phyloP scores from a whole-genome alignment of 148 eudicot species.

The Fallopia convolvulus region DNA sequence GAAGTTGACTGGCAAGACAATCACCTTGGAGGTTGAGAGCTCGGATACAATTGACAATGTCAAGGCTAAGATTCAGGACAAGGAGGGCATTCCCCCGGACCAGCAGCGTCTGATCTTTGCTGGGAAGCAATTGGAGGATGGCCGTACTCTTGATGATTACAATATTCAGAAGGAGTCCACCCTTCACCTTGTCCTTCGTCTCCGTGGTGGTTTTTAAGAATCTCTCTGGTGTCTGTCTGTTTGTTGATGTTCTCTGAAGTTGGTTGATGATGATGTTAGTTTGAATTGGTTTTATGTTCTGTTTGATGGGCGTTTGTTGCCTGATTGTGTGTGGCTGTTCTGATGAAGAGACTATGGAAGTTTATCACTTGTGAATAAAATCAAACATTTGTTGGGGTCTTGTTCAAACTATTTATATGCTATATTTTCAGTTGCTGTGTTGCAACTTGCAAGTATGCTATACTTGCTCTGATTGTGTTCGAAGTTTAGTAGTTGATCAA shows the following conservation, averaged over 20 bases:
- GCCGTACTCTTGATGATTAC: constrained; percentile 9
- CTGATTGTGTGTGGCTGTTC: background rate
- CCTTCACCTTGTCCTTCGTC: constrained; percentile 12
- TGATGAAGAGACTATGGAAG: background rate
- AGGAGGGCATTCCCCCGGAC: constrained; percentile 10
- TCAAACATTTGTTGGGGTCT: background rate
- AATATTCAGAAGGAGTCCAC: constrained; percentile 10
- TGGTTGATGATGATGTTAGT: background rate
- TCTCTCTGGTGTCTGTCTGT: background rate
- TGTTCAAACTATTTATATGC: background rate
- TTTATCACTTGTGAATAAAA: constrained; percentile 4
- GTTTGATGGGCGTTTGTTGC: background rate
- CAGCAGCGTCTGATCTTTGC: constrained; percentile 11
- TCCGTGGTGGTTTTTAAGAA: background rate
- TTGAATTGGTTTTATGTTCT: background rate
- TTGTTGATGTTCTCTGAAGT: background rate
- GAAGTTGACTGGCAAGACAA: constrained; percentile 6
- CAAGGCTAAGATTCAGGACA: constrained; percentile 9
- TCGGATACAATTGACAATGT: constrained; percentile 6
- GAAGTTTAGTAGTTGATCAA: too few species aligned
- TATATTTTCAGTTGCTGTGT: background rate
- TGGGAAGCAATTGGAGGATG: constrained; percentile 7
- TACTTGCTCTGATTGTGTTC: too few species aligned
- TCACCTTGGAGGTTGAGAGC: constrained; percentile 7
- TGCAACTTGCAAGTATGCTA: background rate